Evolutionary conservation across 1,139 yeast species (phyloP).

Genomic region (Pichia sorboxylosa): DNA sequence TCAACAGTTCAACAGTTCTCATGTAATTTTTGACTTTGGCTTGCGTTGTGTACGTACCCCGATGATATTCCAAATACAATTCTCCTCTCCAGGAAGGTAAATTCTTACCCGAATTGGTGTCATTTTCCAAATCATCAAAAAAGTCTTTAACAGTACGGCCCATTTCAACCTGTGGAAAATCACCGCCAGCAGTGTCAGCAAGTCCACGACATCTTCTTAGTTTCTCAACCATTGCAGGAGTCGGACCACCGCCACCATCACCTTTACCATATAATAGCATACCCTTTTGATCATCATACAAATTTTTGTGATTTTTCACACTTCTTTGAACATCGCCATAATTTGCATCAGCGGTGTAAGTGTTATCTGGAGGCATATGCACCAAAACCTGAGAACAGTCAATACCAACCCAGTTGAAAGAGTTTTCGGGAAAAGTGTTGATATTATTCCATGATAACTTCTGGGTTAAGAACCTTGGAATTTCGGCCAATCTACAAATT

Average conservation of each 20-base stretch:
- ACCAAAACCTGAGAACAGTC: constrained; percentile 89
- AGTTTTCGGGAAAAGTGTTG: constrained; percentile 75
- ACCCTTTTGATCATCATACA: constrained; percentile 70
- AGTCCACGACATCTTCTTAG: constrained; percentile 84
- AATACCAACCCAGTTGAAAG: constrained; percentile 90
- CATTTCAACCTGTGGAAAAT: constrained; percentile 65
- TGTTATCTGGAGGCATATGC: constrained; percentile 96
- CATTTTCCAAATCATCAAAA: constrained; percentile 51
- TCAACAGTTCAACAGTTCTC: constrained; percentile 63
- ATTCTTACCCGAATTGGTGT: constrained; percentile 51
- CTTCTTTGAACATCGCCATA: constrained; percentile 86
- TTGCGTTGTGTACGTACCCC: constrained; percentile 95
- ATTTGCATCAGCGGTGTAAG: constrained; percentile 86
- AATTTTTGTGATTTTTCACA: constrained; percentile 67
- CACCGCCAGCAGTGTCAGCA: constrained; percentile 66
- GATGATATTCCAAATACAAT: constrained; percentile 84
- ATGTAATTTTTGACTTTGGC: constrained; percentile 73
- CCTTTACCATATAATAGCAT: constrained; percentile 83
- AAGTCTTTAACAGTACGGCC: constrained; percentile 74
- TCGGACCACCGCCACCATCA: constrained; percentile 98
- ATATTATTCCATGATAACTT: constrained; percentile 94
- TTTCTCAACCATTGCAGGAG: constrained; percentile 85
- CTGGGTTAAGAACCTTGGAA: constrained; percentile 79
- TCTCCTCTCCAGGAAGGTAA: constrained; percentile 91
- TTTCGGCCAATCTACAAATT: constrained; percentile 73